Conservation (phyloP, 495 filamentous ascomycete species). For the Neurospora pannonica region DNA sequence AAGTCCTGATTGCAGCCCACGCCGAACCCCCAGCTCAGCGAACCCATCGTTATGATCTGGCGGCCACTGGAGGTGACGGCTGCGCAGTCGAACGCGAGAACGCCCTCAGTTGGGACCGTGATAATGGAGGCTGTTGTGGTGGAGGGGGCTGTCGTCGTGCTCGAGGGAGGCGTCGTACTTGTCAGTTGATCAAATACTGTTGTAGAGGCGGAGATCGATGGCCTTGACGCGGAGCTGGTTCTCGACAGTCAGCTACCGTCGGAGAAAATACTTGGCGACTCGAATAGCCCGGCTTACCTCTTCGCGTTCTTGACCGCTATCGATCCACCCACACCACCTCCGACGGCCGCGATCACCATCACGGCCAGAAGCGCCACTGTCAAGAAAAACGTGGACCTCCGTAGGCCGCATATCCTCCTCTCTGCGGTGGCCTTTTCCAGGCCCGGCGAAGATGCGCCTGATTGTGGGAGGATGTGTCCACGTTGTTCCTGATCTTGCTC, state of each 20-base stretch:
- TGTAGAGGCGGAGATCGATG: not conserved
- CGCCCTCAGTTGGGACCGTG: slow-evolving; percentile 2
- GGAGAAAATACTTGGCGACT: not conserved
- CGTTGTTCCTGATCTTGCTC: not conserved
- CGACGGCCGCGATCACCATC: not conserved
- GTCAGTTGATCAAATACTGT: not conserved
- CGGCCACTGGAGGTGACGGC: not conserved
- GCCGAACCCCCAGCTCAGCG: slow-evolving; percentile 3
- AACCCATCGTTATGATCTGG: slow-evolving; percentile 5
- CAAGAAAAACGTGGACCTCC: not conserved
- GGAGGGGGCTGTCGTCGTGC: not conserved
- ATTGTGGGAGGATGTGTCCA: not conserved
- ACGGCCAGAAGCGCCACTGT: not conserved
- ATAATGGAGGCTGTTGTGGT: not conserved
- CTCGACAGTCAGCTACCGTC: not conserved
- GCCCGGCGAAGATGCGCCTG: not conserved
- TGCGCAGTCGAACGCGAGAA: slow-evolving; percentile 10
- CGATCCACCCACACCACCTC: slow-evolving; percentile 5
- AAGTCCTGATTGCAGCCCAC: slow-evolving; percentile 6
- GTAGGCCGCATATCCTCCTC: not conserved
- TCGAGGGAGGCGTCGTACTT: not conserved
- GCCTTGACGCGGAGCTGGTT: not conserved
- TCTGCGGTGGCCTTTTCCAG: not conserved
- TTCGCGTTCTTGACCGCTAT: slow-evolving; percentile 6
- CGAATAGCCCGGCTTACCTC: not conserved